Percentiles rank a stretch among this genome's conserved stretches.
Conservation (phyloP, 805 yeast species). For the Hanseniaspora mollemarum region DNA sequence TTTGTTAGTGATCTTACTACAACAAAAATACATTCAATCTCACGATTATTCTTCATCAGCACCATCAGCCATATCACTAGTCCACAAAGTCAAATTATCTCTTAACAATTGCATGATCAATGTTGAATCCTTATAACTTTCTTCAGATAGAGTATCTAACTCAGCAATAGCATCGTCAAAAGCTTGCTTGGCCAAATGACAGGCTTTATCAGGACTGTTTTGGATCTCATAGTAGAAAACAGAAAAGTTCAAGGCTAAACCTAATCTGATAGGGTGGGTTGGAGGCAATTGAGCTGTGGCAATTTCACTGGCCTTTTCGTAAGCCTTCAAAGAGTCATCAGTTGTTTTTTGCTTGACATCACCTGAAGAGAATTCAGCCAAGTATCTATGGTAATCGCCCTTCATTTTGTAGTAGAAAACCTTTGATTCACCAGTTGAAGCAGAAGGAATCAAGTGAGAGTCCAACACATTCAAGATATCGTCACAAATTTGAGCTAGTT, state of each 20-base stretch:
- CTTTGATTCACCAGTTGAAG: slow-evolving; percentile 93
- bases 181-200: slow-evolving; percentile 97
- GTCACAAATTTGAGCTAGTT: slow-evolving; percentile 84
- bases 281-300: slow-evolving; percentile 96
- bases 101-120: slow-evolving; percentile 97
- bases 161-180: slow-evolving; percentile 99
- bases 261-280: slow-evolving; percentile 96
- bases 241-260: slow-evolving; percentile 93
- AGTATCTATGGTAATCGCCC: slow-evolving; percentile 98
- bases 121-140: slow-evolving; percentile 96
- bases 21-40: neutral
- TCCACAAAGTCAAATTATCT: slow-evolving; percentile 97
- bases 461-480: slow-evolving; percentile 82
- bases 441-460: slow-evolving; percentile 82
- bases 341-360: slow-evolving; percentile 91
- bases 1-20: too few relatives aligned
- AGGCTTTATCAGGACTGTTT: slow-evolving; percentile 97
- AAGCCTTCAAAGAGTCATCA: slow-evolving; percentile 82
- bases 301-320: slow-evolving; percentile 90
- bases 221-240: slow-evolving; percentile 97
- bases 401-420: slow-evolving; percentile 98
- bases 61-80: slow-evolving; percentile 50
- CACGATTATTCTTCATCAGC: slow-evolving; percentile 23
- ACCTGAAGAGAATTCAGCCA: slow-evolving; percentile 89
- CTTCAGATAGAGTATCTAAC: slow-evolving; percentile 93